phyloP scores from a whole-genome alignment of 305 asterid species.

The Vinca major region DNA sequence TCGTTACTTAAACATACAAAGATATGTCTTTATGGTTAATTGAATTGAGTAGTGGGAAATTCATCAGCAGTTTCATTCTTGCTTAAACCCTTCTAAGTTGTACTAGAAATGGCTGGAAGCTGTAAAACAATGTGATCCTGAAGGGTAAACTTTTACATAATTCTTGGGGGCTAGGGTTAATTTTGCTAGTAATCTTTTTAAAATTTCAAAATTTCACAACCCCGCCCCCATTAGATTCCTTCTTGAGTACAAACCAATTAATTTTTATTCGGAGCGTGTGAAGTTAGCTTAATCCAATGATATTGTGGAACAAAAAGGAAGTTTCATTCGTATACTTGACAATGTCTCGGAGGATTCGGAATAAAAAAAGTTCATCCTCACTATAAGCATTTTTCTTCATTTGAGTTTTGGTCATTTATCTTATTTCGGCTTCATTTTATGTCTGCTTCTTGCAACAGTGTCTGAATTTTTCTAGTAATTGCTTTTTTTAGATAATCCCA shows the following conservation, averaged over 20 bases:
- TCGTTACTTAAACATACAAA: not conserved
- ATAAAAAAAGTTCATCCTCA: too few species aligned
- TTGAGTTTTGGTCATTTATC: not conserved
- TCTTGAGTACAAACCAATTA: too few species aligned
- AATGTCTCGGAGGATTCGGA: too few species aligned
- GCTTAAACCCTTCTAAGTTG: not conserved
- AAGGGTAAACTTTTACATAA: not conserved
- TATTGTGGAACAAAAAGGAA: too few species aligned
- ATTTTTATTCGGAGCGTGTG: not conserved
- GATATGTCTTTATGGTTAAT: too few species aligned
- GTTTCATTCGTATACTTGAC: too few species aligned
- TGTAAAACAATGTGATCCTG: not conserved
- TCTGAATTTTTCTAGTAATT: constrained; percentile 8
- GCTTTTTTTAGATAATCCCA: too few species aligned
- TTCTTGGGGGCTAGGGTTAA: too few species aligned
- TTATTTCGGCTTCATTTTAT: not conserved
- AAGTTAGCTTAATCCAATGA: too few species aligned
- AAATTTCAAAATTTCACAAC: too few species aligned
- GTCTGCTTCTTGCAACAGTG: not conserved
- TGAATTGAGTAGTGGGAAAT: not conserved
- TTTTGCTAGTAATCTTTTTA: not conserved
- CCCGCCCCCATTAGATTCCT: too few species aligned
- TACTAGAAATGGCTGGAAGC: not conserved
- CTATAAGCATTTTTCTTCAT: not conserved
- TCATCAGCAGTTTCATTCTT: not conserved